Percentiles rank a stretch among this genome's conserved stretches.
phyloP scores from a whole-genome alignment of 352 stramenopile species.

The Pythium apleroticum region DNA sequence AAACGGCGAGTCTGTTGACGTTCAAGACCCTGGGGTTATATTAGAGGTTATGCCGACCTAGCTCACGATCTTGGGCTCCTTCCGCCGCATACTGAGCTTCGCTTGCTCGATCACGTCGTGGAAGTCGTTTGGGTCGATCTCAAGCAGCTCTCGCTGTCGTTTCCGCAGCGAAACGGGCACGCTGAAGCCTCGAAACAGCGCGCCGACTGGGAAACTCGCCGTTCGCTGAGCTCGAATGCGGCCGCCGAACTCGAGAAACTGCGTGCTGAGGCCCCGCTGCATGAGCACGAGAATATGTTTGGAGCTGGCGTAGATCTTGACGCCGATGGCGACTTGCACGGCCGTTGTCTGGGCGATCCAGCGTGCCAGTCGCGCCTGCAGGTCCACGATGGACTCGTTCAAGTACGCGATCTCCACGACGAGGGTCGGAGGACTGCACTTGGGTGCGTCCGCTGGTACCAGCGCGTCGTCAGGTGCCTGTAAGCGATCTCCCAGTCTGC shows the following conservation, averaged over 20 bases:
- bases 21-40: too few species aligned
- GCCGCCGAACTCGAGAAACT: conserved; percentile 7
- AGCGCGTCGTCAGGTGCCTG: conserved; percentile 15
- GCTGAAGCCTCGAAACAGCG: conserved; percentile 8
- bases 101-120: conserved; percentile 10
- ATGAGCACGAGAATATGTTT: conserved; percentile 7
- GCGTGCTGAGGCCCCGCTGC: background rate
- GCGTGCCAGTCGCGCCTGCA: conserved; percentile 1
- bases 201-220: conserved; percentile 7
- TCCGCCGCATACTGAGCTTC: too few species aligned
- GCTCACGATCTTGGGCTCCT: too few species aligned
- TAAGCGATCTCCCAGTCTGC: background rate
- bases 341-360: conserved; percentile 5
- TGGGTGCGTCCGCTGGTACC: conserved; percentile 11
- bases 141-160: background rate
- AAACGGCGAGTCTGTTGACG: background rate
- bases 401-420: conserved; percentile 18
- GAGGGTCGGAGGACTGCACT: conserved; percentile 13
- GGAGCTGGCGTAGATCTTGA: conserved; percentile 11
- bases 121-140: conserved; percentile 9
- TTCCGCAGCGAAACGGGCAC: background rate
- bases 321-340: conserved; percentile 13
- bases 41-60: too few species aligned
- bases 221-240: background rate
- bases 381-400: conserved; percentile 10